Conservation (phyloP, 2,329 filamentous ascomycete genomes). For the Aspergillus ochraceoroseus region DNA sequence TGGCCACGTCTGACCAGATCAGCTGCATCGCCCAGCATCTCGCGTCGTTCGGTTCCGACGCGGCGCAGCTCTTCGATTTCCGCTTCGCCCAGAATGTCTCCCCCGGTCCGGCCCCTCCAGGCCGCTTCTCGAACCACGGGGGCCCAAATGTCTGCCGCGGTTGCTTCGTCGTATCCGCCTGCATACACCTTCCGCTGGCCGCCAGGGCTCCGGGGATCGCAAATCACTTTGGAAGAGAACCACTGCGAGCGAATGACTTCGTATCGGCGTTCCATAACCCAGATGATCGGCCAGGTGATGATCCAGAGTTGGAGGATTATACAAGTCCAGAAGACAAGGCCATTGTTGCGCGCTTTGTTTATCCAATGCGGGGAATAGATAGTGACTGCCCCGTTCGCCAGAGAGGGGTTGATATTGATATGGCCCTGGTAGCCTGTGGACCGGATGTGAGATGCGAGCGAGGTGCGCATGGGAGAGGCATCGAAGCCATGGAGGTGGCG, state of each 20-base stretch:
- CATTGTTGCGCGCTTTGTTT: conserved; percentile 35
- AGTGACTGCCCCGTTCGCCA: conserved; percentile 30
- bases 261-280: conserved; percentile 37
- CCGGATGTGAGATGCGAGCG: conserved; percentile 36
- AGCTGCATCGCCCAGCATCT: not conserved
- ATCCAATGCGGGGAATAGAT: conserved; percentile 40
- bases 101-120: conserved; percentile 26
- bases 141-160: conserved; percentile 31
- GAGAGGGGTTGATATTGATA: conserved; percentile 23
- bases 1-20: conserved; percentile 8
- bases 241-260: conserved; percentile 32
- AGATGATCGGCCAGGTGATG: conserved; percentile 39
- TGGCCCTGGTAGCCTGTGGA: conserved; percentile 36
- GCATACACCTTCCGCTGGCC: conserved; percentile 23
- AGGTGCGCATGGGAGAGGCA: conserved; percentile 22
- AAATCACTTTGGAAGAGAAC: conserved; percentile 25
- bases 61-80: conserved; percentile 17
- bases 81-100: conserved; percentile 14
- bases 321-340: conserved; percentile 33
- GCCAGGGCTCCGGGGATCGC: not conserved
- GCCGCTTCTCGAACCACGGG: conserved; percentile 36
- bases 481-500: conserved; percentile 33
- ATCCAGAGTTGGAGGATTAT: conserved; percentile 41
- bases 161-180: conserved; percentile 25
- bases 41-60: conserved; percentile 11